phyloP scores from a whole-genome alignment of 805 yeast species.

The Vanderwaltozyma tropicalis region DNA sequence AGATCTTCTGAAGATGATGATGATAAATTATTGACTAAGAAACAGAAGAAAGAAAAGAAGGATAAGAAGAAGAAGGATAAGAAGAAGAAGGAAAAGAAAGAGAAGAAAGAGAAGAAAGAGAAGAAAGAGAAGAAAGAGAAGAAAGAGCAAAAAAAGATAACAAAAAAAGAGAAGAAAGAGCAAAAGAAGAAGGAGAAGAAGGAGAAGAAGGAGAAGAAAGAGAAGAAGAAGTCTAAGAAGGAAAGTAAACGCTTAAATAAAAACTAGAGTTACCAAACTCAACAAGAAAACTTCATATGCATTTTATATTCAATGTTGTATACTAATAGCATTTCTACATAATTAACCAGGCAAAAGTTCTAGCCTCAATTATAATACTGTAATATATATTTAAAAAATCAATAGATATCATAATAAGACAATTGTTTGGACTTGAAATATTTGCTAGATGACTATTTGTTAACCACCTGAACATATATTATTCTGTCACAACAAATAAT shows the following conservation, averaged over 20 bases:
- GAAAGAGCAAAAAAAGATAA: slow-evolving; percentile 14
- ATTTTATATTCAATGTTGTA: no score
- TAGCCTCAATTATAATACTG: no score
- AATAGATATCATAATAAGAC: no score
- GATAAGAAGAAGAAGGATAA: slow-evolving; percentile 15
- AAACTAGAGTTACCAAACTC: no score
- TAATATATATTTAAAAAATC: no score
- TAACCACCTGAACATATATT: no score
- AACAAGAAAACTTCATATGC: no score
- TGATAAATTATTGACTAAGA: slow-evolving; percentile 4
- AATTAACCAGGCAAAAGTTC: no score
- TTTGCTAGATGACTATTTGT: no score
- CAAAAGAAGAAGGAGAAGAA: slow-evolving; percentile 13
- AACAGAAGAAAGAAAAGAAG: slow-evolving; percentile 6
- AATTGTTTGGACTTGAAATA: no score
- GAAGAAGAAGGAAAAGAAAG: slow-evolving; percentile 15
- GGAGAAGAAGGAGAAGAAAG: slow-evolving; percentile 25
- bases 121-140: slow-evolving; percentile 17
- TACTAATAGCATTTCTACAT: no score
- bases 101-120: slow-evolving; percentile 17
- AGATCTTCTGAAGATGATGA: slow-evolving; percentile 9
- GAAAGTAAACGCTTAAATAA: background rate
- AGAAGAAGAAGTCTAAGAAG: slow-evolving; percentile 14
- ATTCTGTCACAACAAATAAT: no score
- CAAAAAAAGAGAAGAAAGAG: slow-evolving; percentile 25